phyloP scores from a whole-genome alignment of 805 yeast species.

The Naumovozyma baii region DNA sequence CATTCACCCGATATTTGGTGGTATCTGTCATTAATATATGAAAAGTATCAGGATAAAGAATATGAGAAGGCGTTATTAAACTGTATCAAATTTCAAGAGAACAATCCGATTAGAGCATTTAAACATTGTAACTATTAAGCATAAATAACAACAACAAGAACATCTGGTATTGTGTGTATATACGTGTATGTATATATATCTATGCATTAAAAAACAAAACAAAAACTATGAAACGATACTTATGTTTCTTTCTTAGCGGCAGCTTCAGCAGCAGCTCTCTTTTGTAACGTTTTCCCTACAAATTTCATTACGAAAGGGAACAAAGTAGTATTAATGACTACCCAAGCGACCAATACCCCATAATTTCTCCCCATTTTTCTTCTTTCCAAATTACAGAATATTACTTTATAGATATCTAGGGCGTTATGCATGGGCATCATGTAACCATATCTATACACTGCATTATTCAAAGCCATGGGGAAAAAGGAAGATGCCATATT shows the following conservation, averaged over 20 bases:
- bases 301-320: conserved; percentile 37
- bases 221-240: too few species aligned
- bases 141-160: too few species aligned
- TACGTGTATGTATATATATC: too few species aligned
- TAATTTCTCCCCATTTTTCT: conserved; percentile 50
- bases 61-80: conserved; percentile 48
- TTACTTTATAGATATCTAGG: conserved; percentile 49
- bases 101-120: conserved; percentile 43
- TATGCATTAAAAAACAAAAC: too few species aligned
- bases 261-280: conserved; percentile 9
- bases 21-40: conserved; percentile 55
- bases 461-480: conserved; percentile 49
- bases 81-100: conserved; percentile 55
- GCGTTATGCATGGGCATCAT: conserved; percentile 63
- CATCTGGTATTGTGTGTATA: too few species aligned
- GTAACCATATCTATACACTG: conserved; percentile 55
- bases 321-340: conserved; percentile 37
- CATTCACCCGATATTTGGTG: conserved; percentile 58
- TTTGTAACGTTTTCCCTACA: conserved; percentile 2
- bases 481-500: conserved; percentile 64
- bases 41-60: conserved; percentile 42
- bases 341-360: conserved; percentile 55
- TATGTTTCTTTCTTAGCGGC: not conserved
- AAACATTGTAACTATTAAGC: conserved; percentile 20
- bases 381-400: conserved; percentile 47